Base-by-base conservation (phyloP, 805 yeast species). In the Kockiozyma suomiensis region DNA sequence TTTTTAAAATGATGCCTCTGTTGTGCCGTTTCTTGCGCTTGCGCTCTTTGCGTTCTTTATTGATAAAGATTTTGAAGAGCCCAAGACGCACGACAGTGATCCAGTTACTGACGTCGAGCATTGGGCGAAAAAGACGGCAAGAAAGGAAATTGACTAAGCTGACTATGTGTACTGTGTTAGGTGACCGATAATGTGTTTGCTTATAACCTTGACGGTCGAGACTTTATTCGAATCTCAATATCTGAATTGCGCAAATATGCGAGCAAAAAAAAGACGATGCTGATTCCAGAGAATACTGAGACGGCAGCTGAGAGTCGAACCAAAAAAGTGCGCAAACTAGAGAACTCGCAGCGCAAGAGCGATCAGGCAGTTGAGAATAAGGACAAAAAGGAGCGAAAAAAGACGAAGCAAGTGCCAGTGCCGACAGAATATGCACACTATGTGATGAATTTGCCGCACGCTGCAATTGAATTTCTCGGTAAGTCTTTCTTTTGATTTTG, bases 381-480 rank as follows among this genome's bases (percentile, higher is more conserved):
- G 45, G 17, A 26, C 3, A 35, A 40, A 26, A 26, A 41, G 38
- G 43, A 33, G 51, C 51, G 51, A 32, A n/a, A 19, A 37, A 46
- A 28, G 35, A 37, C 37, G 26, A 45, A 46, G 40, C 19, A 35
- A 32, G 43, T 65, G 33, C 90, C 50, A 23, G 47, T 66, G 30
- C 81, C 97, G 0, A 72, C 73, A 30, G 78, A 77, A 66, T 80
- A 83, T 66, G 73, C 83, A 47, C 92, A 91, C 70, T 94, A 84
- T 69, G 96, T 90, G 10, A 94, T 94, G 99, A 94, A 94, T 71
- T 79, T 94, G 58, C 99, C 99, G 2, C 99, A 90, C 70, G 82
- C 91, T 47, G 97, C 99, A 0, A 77, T 94, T 23, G 85, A 86
- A 19, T 94, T 94, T 69, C 59, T 68, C 5, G 69, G 68, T 66